phyloP scores from a whole-genome alignment of 1,284 basidiomycete species.

The Ustilago lituana region DNA sequence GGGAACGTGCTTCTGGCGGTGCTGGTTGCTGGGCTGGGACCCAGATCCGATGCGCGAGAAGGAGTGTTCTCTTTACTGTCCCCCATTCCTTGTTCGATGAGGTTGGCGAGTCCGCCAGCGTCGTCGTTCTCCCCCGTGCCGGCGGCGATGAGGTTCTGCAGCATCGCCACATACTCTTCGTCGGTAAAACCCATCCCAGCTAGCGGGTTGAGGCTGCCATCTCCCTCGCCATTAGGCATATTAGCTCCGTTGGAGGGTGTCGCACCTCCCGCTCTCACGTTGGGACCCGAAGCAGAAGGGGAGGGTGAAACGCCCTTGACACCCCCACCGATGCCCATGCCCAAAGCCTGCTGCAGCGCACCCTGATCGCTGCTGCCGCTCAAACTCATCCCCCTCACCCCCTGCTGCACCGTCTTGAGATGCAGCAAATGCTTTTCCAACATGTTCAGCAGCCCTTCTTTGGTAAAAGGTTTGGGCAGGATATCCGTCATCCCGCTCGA shows the following conservation, averaged over 20 bases:
- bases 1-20: too few species aligned
- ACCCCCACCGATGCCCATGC: slow-evolving; percentile 3
- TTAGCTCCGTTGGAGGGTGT: slow-evolving; percentile 1
- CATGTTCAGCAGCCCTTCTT: slow-evolving; percentile 87
- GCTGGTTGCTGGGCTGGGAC: too few species aligned
- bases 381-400: too few species aligned
- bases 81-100: too few species aligned
- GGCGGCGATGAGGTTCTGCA: slow-evolving; percentile 60
- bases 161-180: slow-evolving; percentile 62
- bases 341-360: neutral
- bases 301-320: slow-evolving; percentile 11
- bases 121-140: slow-evolving; percentile 57
- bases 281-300: too few species aligned
- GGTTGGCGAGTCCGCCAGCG: slow-evolving; percentile 1
- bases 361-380: slow-evolving; percentile 1
- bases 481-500: slow-evolving; percentile 93
- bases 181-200: slow-evolving; percentile 63
- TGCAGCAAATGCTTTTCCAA: slow-evolving; percentile 96
- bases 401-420: slow-evolving; percentile 81
- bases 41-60: too few species aligned
- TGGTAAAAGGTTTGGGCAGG: slow-evolving; percentile 95
- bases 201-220: slow-evolving; percentile 50
- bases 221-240: slow-evolving; percentile 12
- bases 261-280: neutral
- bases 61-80: neutral